Evolutionary conservation across 1,139 yeast species (phyloP), one percentile per base, ranked within the genome.

Genomic region (Blastobotrys buckinghamii): DNA sequence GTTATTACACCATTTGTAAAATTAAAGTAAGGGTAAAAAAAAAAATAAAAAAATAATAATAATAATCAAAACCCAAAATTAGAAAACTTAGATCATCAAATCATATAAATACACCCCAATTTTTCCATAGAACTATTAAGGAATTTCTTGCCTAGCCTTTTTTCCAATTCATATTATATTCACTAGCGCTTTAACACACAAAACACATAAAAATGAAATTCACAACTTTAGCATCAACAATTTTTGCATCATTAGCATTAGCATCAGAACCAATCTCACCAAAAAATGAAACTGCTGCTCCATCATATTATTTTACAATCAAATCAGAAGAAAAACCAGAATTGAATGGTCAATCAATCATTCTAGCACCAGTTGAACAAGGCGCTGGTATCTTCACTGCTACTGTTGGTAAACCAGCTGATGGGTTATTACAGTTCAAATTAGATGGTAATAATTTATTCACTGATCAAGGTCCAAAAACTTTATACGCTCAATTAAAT

Each of bases 401-500:
- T 10, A 24, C 17, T 12, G 43, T 44, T 15, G 43, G 39, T 26
- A 20, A 17, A n/a, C 22, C 39, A 15, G 19, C 13, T n/a, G 45
- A 42, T 24, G 43, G 30, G 4, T 7, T 12, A 26, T 42, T 15
- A 6, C 32, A 37, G 22, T 42, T 42, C 32, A 33, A 15, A 13
- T 22, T 42, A 20, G 8, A 32, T 9, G 30, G 30, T 16, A 32
- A 37, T 10, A 22, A 20, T 12, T 22, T 42, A 8, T 29, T 24
- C n/a, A 29, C 47, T 33, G 22, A 3, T 1, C 34, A 44, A 13
- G n/a, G 22, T 15, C 16, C 16, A 12, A 12, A 44, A 17, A 17
- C 26, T 17, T 20, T 44, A 6, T 44, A 32, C 17, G 47, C 47
- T n/a, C 39, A 44, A 33, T 19, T 44, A 19, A 32, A 38, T 34